Evolutionary conservation across 352 stramenopile species (phyloP), one percentile per base, ranked within the genome.

Genomic region (Phytophthora hybrid): DNA sequence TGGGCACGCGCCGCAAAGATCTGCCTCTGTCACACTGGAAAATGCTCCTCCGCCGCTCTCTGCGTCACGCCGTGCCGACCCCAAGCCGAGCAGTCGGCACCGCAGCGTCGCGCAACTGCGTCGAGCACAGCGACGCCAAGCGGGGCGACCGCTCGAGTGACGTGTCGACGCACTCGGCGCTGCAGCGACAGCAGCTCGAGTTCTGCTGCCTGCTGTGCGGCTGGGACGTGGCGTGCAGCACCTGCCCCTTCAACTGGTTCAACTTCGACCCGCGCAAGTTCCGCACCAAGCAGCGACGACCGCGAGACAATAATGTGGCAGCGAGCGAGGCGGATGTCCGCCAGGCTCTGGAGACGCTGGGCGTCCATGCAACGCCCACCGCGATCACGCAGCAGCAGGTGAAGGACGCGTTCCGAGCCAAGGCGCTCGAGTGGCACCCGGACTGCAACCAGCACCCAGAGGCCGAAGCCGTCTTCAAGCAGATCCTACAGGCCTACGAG

Each of bases 391-490:
- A 54, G 47, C 39, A 60, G 18, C 59, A 74, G 16, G 66, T 93
- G 19, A 93, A 93, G 58, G 73, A 73, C 4, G 84, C 86, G 18
- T 93, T 93, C 65, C 84, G 86, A 66, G 70, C 58, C 47, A 80
- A 91, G 59, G 94, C 94, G 29, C 81, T 98, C 11, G 89, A 93
- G 73, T 98, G 93, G 80, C 96, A 99, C 66, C 96, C 96, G 0
- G 96, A 99, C 77, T 98, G 97, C 77, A 98, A 97, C 66, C 66
- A 82, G 10, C 70, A 91, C 21, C 82, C 88, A n/a, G 70, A 79
- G 18, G 94, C 94, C 11, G 82, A 90, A 19, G 84, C 88, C 39
- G 78, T 82, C 1, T 99, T 99, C 79, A 93, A 94, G 59, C 74
- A 90, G 37, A 87, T 98, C 8, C 82, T 96, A 51, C 58, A 82